phyloP scores from a whole-genome alignment of 495 filamentous ascomycete species.

The Saxophila tyrrhenica region DNA sequence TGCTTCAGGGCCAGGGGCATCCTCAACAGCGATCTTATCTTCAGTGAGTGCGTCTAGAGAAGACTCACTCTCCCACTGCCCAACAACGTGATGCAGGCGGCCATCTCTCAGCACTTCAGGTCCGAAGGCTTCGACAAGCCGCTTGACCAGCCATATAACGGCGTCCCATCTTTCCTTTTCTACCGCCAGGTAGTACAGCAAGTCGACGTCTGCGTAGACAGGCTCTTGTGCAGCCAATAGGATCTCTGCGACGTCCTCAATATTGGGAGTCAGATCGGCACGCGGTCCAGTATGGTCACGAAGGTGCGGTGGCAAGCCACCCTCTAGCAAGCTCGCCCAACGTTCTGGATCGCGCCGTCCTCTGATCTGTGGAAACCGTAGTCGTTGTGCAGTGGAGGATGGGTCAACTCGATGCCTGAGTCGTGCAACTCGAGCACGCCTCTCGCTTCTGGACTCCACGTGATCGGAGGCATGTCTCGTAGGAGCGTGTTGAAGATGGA shows the following conservation, averaged over 20 bases:
- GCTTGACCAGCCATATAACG: constrained; percentile 29
- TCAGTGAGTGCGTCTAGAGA: background rate
- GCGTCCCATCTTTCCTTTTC: constrained; percentile 26
- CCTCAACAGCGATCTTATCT: background rate
- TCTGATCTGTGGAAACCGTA: background rate
- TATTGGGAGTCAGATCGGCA: background rate
- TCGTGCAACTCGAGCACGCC: background rate
- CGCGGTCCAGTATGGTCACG: background rate
- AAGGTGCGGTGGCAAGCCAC: constrained; percentile 33
- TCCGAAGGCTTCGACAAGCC: constrained; percentile 17
- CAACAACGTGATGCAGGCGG: background rate
- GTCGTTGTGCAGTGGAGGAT: background rate
- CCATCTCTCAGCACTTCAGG: background rate
- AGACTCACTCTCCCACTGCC: background rate
- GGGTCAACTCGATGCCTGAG: background rate
- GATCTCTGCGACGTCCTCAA: constrained; percentile 5
- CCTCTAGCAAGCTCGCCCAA: constrained; percentile 38
- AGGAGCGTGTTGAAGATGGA: too few relatives aligned
- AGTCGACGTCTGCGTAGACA: too few relatives aligned
- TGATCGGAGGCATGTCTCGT: background rate
- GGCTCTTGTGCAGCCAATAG: constrained; percentile 4
- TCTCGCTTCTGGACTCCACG: background rate
- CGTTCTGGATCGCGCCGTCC: constrained; percentile 17
- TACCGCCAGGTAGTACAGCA: constrained; percentile 25
- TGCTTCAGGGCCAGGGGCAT: background rate